These are phyloP conservation scores for Fallopia convolvulus DNA, from an alignment of 148 eudicot species.

Conservation along the genomic window DNA sequence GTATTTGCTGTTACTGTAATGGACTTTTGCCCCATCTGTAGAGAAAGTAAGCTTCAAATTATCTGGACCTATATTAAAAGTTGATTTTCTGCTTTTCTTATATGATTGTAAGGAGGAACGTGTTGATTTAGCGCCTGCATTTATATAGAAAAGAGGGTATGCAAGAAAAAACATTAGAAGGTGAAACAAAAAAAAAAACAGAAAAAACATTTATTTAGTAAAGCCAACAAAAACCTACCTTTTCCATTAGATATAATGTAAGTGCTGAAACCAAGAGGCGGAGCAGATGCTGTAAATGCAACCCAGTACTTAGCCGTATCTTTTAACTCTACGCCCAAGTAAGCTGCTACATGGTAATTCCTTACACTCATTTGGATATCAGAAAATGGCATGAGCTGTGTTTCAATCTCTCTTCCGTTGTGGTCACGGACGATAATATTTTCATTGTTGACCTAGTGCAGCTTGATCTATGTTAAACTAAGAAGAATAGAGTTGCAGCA, in stretches of 20 bases:
- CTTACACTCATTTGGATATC: constrained; percentile 42
- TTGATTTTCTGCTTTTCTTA: constrained; percentile 26
- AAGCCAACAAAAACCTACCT: constrained; percentile 29
- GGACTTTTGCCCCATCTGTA: constrained; percentile 33
- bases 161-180: too few relatives aligned
- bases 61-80: constrained; percentile 53
- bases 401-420: constrained; percentile 55
- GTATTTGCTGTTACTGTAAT: constrained; percentile 34
- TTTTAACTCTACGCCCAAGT: constrained; percentile 37
- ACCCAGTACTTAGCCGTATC: constrained; percentile 54
- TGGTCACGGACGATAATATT: constrained; percentile 43
- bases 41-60: constrained; percentile 40
- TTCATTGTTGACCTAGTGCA: constrained; percentile 47
- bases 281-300: constrained; percentile 58
- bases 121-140: constrained; percentile 36
- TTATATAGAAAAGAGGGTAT: neutral
- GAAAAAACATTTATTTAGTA: neutral
- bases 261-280: constrained; percentile 77
- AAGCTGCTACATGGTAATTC: constrained; percentile 42
- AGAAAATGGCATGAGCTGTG: constrained; percentile 64
- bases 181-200: too few relatives aligned
- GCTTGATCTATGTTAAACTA: constrained; percentile 5
- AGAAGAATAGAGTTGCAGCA: neutral
- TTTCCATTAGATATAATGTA: constrained; percentile 39
- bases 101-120: constrained; percentile 33